Conservation (phyloP, 257 asterid species). For the Dorcoceras hygrometricum region DNA sequence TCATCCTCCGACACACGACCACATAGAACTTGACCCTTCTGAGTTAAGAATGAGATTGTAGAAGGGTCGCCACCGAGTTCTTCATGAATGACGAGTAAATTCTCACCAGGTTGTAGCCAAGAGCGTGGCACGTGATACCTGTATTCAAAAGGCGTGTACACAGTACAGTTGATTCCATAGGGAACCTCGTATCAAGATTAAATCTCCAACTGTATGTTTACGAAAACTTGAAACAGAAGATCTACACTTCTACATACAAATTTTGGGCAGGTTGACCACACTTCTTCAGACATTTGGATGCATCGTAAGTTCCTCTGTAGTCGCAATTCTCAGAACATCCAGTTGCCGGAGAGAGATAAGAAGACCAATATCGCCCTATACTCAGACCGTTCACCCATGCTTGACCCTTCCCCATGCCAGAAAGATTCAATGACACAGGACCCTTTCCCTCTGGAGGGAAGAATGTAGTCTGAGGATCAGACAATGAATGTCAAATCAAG, state of each 20-base stretch:
- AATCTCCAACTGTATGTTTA: neutral
- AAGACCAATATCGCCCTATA: conserved; percentile 75
- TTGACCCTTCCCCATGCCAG: conserved; percentile 78
- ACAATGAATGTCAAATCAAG: conserved; percentile 19
- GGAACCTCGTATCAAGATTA: neutral
- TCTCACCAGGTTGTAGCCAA: conserved; percentile 61
- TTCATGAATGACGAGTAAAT: conserved; percentile 67
- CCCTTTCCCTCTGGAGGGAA: conserved; percentile 58
- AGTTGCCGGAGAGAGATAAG: conserved; percentile 61
- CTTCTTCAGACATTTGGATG: conserved; percentile 60
- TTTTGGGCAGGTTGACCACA: conserved; percentile 86
- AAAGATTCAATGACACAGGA: conserved; percentile 54
- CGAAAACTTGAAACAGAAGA: neutral
- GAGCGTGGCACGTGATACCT: conserved; percentile 74
- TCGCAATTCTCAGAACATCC: conserved; percentile 70
- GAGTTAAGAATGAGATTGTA: conserved; percentile 40
- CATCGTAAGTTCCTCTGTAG: conserved; percentile 65
- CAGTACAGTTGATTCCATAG: neutral
- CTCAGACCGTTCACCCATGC: conserved; percentile 72
- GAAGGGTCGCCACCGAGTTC: conserved; percentile 73
- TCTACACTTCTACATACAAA: conserved; percentile 37
- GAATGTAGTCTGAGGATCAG: conserved; percentile 44
- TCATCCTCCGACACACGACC: conserved; percentile 46
- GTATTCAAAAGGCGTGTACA: neutral
- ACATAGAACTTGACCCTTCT: conserved; percentile 48